Conservation (phyloP, 805 yeast genomes). For the Barnettozyma californica region DNA sequence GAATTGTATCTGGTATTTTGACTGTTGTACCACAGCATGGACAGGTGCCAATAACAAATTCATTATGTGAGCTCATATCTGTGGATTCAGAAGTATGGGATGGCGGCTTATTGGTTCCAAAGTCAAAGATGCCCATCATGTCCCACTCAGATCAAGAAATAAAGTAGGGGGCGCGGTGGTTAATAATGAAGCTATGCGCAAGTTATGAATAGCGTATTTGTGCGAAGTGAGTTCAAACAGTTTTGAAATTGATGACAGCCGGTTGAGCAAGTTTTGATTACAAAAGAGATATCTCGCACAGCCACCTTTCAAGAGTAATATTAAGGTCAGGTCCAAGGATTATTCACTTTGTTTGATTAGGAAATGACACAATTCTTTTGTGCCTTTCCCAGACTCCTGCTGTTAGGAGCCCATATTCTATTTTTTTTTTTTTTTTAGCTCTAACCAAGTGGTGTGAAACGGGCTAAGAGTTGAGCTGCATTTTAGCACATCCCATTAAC, state of each 20-base stretch:
- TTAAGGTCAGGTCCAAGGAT: too few relatives aligned
- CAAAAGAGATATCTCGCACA: background rate
- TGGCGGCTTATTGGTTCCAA: background rate
- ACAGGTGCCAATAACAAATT: conserved; percentile 26
- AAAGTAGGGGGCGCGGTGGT: background rate
- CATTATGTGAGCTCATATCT: conserved; percentile 3
- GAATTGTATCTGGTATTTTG: conserved; percentile 31
- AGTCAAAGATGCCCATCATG: conserved; percentile 4
- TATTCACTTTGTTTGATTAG: background rate
- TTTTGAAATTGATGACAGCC: background rate
- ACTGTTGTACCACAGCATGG: conserved; percentile 43
- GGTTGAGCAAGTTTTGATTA: background rate
- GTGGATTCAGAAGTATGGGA: conserved; percentile 4
- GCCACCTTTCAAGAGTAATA: background rate
- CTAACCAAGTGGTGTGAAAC: too few relatives aligned
- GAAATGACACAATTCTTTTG: background rate
- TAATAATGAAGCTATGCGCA: background rate
- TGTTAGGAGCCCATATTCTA: too few relatives aligned
- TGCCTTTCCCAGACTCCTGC: background rate
- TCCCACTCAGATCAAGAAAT: background rate
- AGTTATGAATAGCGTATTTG: background rate
- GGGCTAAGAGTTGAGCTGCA: too few relatives aligned
- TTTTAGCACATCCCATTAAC: too few relatives aligned
- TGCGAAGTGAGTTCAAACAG: background rate
- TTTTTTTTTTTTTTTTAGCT: too few relatives aligned